Base-by-base conservation (phyloP, 768 basidiomycete genomes). In the Tylopilus rubrobrunneus region DNA sequence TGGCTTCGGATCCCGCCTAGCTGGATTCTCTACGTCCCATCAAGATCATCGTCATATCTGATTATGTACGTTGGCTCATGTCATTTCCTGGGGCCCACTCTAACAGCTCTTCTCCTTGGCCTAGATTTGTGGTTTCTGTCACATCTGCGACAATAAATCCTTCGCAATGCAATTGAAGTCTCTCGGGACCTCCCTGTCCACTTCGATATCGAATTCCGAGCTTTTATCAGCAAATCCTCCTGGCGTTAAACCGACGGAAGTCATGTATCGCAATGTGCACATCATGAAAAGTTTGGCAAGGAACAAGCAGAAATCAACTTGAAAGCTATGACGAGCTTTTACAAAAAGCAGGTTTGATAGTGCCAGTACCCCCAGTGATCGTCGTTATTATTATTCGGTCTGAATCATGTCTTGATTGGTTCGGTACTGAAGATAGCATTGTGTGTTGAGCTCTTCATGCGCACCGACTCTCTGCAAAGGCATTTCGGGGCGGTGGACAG, bases 401-500 rank as follows among this genome's bases (percentile, higher is more conserved):
- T 53, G 8, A 57, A 21, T 14, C 29, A 31, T 31, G 29, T 21
- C 14, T 23, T 10, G 29, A 23, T 45, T 21, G 7, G 7, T 56
- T 25, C 42, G 78, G 77, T 31, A 54, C 60, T 14, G 70, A 68
- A 46, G 73, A 73, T 42, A 73, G 73, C 4, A 63, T 62, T 6
- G 36, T 80, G 7, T 67, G 69, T n/a, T 65, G 62, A 42, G 76
- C 79, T 17, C 69, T 52, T 42, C 62, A 70, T 10, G 72, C 70
- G 5, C 79, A 81, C 59, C 64, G 80, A n/a, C 57, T 81, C 25
- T 57, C 78, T 3, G 60, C 67, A 14, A 73, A 75, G 47, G 77
- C 78, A 2, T 76, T 70, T 49, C 59, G 62, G 47, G 55, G 62
- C 5, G 73, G 72, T 23, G 76, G 78, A 1, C 66, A 69, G 47